Base-by-base conservation (phyloP, 2,329 filamentous ascomycete genomes). In the Dothistroma septosporum region DNA sequence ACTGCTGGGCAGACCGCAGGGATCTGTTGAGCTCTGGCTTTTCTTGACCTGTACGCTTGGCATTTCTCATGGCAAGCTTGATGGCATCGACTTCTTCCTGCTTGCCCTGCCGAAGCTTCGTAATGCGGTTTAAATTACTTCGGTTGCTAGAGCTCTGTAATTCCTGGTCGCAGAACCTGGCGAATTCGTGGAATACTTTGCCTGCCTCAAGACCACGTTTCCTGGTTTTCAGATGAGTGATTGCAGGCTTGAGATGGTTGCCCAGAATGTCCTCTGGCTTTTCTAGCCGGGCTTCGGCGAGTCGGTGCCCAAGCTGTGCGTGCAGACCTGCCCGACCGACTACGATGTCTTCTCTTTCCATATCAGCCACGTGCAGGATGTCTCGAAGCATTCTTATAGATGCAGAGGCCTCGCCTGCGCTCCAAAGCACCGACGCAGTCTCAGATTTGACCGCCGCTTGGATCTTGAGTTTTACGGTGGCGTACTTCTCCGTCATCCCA, bases 81-180 rank as follows among this genome's bases (percentile, higher is more conserved):
- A 95, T 84, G 61, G 91, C 89, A 16, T 82, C 76, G 0, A 96
- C 87, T 73, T 99, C 93, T 61, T 89, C 86, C 65, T 86, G 83
- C 74, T 96, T 96, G 62, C 87, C 87, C 70, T 92, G 83, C 66
- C 87, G 88, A 33, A 97, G 80, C 67, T 86, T 91, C 70, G 90
- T 85, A 47, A 97, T 83, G 50, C 94, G 87, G 32, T 85, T 85
- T 61, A 96, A 85, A 69, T 99, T 94, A 73, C 96, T 91, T 1
- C 92, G 78, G 35, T 88, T 86, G 68, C 96, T 91, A 0, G 88
- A 84, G 70, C 93, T 93, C 69, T 96, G 90, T 10, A 99, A 80
- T 73, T 99, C 94, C 70, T 92, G 87, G 73, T 99, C 93, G 70
- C 95, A 99, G 73, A 99, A 99, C 55, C 87, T 84, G 28, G 95